Percentiles rank a stretch among this genome's conserved stretches.
Conservation (phyloP, 768 basidiomycete genomes). For the Russula olivacea region DNA sequence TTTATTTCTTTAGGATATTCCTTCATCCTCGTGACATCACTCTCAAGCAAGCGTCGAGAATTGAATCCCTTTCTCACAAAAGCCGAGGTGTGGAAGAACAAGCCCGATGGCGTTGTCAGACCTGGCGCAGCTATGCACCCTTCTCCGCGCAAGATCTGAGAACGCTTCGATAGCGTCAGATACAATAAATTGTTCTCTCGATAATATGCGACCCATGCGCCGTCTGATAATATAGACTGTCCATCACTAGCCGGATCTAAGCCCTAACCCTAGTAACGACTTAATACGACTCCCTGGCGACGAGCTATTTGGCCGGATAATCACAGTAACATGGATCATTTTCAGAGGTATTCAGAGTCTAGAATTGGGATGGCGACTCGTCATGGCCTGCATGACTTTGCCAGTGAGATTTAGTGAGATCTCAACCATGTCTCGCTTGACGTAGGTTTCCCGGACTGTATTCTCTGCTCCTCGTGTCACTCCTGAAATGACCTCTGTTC, state of each 20-base stretch:
- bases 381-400: background rate
- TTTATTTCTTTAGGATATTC: too few species aligned
- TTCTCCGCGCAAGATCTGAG: constrained; percentile 18
- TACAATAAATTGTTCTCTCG: constrained; percentile 19
- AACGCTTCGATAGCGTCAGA: constrained; percentile 11
- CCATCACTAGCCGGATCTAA: background rate
- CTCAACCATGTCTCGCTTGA: background rate
- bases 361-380: background rate
- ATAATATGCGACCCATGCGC: constrained; percentile 12
- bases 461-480: background rate
- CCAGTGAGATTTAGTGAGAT: background rate
- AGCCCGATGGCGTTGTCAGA: background rate
- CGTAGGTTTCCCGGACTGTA: background rate
- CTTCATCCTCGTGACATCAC: too few species aligned
- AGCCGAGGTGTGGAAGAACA: background rate
- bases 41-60: background rate
- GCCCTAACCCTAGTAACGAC: constrained; percentile 12
- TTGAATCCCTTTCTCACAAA: constrained; percentile 11
- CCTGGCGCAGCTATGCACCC: constrained; percentile 9
- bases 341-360: too few species aligned
- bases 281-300: background rate
- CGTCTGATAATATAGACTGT: background rate
- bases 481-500: too few species aligned
- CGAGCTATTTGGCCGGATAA: background rate
- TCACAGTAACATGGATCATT: background rate